A percentile compares a stretch with the other conserved stretches of the same genome.
These are phyloP conservation scores for Tetrapisispora namnaoensis DNA, from an alignment of 805 yeast species.

Conservation along the genomic window DNA sequence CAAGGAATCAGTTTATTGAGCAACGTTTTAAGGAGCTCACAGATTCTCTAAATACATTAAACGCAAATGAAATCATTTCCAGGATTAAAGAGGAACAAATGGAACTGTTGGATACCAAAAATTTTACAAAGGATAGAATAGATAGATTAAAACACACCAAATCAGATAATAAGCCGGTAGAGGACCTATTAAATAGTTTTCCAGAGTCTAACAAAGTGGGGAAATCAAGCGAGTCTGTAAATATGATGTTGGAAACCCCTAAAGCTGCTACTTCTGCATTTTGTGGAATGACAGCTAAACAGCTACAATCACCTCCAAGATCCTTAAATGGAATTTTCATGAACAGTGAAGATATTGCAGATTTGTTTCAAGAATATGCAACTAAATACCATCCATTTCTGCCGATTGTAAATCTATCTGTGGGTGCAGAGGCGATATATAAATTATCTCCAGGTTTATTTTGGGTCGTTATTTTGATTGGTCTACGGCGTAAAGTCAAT, in stretches of 20 bases:
- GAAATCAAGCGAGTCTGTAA: background rate
- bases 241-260: background rate
- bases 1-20: constrained; percentile 73
- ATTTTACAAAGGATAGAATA: constrained; percentile 24
- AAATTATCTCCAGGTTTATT: constrained; percentile 77
- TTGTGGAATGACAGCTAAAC: constrained; percentile 23
- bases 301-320: constrained; percentile 53
- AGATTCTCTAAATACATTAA: constrained; percentile 35
- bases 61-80: constrained; percentile 24
- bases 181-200: background rate
- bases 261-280: background rate
- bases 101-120: constrained; percentile 19
- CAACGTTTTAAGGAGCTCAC: constrained; percentile 64
- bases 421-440: constrained; percentile 77
- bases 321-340: constrained; percentile 59
- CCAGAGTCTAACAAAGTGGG: background rate
- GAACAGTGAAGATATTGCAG: constrained; percentile 45
- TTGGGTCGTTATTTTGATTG: constrained; percentile 87
- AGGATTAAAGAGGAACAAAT: constrained; percentile 21
- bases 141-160: background rate
- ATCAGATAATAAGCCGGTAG: background rate
- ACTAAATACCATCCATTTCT: constrained; percentile 72
- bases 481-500: constrained; percentile 51
- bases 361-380: constrained; percentile 60
- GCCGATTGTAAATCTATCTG: constrained; percentile 75